phyloP scores from a whole-genome alignment of 257 asterid genomes.

The Solanum commersonii region DNA sequence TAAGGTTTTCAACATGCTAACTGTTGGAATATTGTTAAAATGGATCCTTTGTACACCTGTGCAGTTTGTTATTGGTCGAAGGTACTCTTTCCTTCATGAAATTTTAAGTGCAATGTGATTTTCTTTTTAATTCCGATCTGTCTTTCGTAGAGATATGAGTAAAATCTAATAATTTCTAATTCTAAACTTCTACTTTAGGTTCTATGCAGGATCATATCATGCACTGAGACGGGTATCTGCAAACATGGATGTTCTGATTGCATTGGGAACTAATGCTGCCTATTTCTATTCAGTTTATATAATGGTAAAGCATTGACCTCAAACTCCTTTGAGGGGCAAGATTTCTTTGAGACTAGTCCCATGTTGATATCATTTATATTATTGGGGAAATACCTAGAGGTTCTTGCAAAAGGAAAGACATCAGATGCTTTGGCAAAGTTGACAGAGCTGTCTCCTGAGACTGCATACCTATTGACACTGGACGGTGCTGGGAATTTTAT shows the following conservation, averaged over 20 bases:
- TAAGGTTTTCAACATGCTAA: conserved; percentile 76
- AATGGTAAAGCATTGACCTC: conserved; percentile 67
- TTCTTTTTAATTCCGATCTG: neutral
- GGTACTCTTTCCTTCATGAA: conserved; percentile 30
- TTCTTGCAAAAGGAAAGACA: conserved; percentile 89
- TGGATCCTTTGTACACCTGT: conserved; percentile 97
- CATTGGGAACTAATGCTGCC: conserved; percentile 97
- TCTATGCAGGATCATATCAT: conserved; percentile 90
- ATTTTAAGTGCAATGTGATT: neutral
- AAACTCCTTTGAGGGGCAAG: conserved; percentile 84
- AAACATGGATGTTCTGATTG: conserved; percentile 98
- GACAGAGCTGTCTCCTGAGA: conserved; percentile 87
- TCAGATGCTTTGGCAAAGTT: conserved; percentile 93
- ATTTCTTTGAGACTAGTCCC: conserved; percentile 95
- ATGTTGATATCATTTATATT: conserved; percentile 96
- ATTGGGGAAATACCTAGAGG: conserved; percentile 91
- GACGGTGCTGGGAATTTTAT: conserved; percentile 71
- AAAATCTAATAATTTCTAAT: neutral
- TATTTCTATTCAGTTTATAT: conserved; percentile 78
- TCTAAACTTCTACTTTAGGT: conserved; percentile 39
- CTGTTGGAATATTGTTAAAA: conserved; percentile 66
- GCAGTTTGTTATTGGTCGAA: conserved; percentile 84
- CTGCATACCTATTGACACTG: conserved; percentile 65
- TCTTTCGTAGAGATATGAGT: neutral
- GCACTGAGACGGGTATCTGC: conserved; percentile 81